Base-by-base conservation (phyloP, 177 flowering plant genomes). In the Vitis hybrid region DNA sequence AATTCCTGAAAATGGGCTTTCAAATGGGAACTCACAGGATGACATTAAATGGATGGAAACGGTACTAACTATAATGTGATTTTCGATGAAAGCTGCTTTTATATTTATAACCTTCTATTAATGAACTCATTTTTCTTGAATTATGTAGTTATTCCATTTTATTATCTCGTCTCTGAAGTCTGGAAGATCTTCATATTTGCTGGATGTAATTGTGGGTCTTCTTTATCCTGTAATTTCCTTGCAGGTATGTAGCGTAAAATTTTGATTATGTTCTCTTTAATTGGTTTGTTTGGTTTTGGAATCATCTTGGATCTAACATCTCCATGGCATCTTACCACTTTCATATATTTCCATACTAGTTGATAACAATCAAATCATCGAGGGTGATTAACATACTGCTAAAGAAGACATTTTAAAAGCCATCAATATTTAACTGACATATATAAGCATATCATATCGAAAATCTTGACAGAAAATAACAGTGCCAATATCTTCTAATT, bases 41-140 rank as follows among this genome's bases (percentile, higher is more conserved):
- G 96, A 90, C 69, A 71, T 87, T 51, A 91, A 84, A 76, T 93
- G 99, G 99, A 89, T 95, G 98, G 99, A 95, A 81, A 93, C 99
- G 87, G 99, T 95, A 89, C 16, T 63, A 11, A 21, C 51, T 40
- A 70, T 66, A 35, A 3, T 70, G 11, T 16, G 15, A 19, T 6
- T 4, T 9, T 24, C 6, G 12, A 11, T 52, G 27, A 24, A 24
- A 24, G 27, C 72, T 48, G 35, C 11, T 35, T 4, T 40, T 56
- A 69, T 11, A 59, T 56, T 52, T 64, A 24, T 48, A 9, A 18
- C 6, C 9, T 74, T 68, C 69, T 27, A 11, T 62, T 80, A 48
- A 71, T 70, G 58, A 66, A 15, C 68, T 57, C 24, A 15, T 60
- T 52, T 62, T 68, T 67, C 30, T 52, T 64, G 8, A 55, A 30